These are phyloP conservation scores for Alternaria sp. DNA, from an alignment of 2,329 filamentous ascomycete genomes.

Conservation along the genomic window DNA sequence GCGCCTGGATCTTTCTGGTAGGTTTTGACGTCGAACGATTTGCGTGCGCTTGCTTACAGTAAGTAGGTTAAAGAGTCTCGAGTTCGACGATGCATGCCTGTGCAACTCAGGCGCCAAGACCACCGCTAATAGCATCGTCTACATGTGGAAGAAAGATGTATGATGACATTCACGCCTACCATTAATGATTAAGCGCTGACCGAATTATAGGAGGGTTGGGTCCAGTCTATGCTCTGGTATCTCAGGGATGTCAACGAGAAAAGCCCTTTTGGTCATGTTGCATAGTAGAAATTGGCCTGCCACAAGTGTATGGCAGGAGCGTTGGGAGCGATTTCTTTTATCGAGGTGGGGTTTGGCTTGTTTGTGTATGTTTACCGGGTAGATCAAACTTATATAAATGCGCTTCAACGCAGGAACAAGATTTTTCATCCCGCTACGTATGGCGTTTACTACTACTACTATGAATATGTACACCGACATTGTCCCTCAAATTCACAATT, in stretches of 20 bases:
- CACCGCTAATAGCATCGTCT: background rate
- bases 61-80: background rate
- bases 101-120: background rate
- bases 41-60: background rate
- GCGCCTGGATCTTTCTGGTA: slow-evolving; percentile 2
- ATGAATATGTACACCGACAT: too few species aligned
- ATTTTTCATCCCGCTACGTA: too few species aligned
- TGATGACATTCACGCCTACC: background rate
- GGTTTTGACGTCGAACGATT: background rate
- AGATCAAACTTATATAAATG: too few species aligned
- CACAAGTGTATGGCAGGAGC: too few species aligned
- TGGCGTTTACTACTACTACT: too few species aligned
- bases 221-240: background rate
- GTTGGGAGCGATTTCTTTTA: too few species aligned
- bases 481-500: too few species aligned
- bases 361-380: too few species aligned
- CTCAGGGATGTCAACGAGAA: background rate
- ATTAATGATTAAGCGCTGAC: background rate
- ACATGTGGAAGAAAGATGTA: background rate
- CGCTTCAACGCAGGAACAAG: too few species aligned
- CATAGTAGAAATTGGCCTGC: too few species aligned
- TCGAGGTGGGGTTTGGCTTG: too few species aligned
- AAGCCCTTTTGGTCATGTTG: background rate
- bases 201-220: background rate
- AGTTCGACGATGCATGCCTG: background rate